A percentile compares a stretch with the other conserved stretches of the same genome.
Conservation (phyloP, 2,329 filamentous ascomycete species). For the Hypoxylon sp. region DNA sequence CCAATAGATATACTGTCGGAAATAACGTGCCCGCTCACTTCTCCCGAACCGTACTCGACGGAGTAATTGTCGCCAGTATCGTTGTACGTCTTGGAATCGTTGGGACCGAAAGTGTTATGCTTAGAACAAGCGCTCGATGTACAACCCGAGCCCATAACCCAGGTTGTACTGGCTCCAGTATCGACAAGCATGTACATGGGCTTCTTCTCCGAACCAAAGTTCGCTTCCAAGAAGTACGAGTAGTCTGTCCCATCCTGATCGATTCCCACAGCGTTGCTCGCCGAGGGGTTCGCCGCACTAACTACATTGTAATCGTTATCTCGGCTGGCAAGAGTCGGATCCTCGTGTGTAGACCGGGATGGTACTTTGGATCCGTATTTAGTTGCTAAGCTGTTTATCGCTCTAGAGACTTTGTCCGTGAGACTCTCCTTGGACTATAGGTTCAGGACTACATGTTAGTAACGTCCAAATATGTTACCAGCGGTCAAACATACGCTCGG, state of each 20-base stretch:
- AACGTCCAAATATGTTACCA: slow-evolving; percentile 3
- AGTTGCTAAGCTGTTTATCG: slow-evolving; percentile 55
- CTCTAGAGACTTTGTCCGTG: slow-evolving; percentile 54
- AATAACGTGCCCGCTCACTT: slow-evolving; percentile 74
- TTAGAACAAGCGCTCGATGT: slow-evolving; percentile 72
- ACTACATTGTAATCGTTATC: slow-evolving; percentile 63
- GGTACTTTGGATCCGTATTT: slow-evolving; percentile 55
- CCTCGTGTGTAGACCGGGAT: slow-evolving; percentile 30
- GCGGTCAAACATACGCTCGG: slow-evolving; percentile 51
- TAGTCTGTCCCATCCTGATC: slow-evolving; percentile 75
- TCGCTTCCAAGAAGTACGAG: slow-evolving; percentile 72
- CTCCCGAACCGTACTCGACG: slow-evolving; percentile 82
- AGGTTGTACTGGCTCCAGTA: slow-evolving; percentile 78
- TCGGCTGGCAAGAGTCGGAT: slow-evolving; percentile 53
- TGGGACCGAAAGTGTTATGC: slow-evolving; percentile 77
- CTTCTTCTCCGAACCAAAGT: slow-evolving; percentile 67
- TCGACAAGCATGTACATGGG: slow-evolving; percentile 73
- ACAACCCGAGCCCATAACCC: slow-evolving; percentile 84
- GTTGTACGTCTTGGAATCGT: slow-evolving; percentile 74
- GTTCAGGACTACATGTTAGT: slow-evolving; percentile 32
- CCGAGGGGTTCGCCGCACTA: slow-evolving; percentile 59
- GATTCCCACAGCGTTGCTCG: slow-evolving; percentile 65
- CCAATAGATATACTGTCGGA: slow-evolving; percentile 77
- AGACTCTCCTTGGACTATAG: slow-evolving; percentile 53
- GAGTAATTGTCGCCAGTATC: slow-evolving; percentile 67